A percentile compares a stretch with the other conserved stretches of the same genome.
phyloP scores from a whole-genome alignment of 345 rosid genomes.

The Balakata baccata region DNA sequence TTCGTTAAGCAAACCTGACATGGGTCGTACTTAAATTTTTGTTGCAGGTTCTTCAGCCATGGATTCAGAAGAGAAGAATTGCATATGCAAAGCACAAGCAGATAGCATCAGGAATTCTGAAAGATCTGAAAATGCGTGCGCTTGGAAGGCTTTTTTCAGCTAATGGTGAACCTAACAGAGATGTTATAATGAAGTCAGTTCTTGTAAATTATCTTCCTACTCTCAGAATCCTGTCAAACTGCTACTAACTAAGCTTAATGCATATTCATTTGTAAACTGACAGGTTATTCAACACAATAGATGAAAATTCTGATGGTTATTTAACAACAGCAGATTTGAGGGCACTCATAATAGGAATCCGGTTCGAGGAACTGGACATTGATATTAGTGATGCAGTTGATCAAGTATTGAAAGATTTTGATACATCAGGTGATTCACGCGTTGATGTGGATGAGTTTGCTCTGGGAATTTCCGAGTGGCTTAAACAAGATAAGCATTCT shows the following conservation, averaged over 20 bases:
- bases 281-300: constrained; percentile 36
- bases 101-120: constrained; percentile 25
- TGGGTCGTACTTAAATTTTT: neutral
- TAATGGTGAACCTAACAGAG: constrained; percentile 31
- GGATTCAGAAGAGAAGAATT: constrained; percentile 40
- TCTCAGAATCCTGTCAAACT: neutral
- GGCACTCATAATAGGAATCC: constrained; percentile 32
- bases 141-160: constrained; percentile 28
- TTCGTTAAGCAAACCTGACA: neutral
- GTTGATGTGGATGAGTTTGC: constrained; percentile 33
- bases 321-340: constrained; percentile 27
- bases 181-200: constrained; percentile 26
- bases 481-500: constrained; percentile 27
- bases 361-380: constrained; percentile 20
- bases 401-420: constrained; percentile 35
- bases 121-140: constrained; percentile 23
- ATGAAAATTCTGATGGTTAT: constrained; percentile 27
- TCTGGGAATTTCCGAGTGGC: constrained; percentile 31
- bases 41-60: constrained; percentile 35
- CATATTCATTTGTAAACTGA: neutral
- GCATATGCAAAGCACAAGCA: constrained; percentile 32
- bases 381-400: constrained; percentile 21
- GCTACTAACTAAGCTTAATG: neutral
- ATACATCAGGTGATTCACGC: constrained; percentile 23
- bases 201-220: neutral